Evolutionary conservation across 805 yeast species (phyloP), one percentile per base, ranked within the genome.

Genomic region (Cyberlindnera amylophila): DNA sequence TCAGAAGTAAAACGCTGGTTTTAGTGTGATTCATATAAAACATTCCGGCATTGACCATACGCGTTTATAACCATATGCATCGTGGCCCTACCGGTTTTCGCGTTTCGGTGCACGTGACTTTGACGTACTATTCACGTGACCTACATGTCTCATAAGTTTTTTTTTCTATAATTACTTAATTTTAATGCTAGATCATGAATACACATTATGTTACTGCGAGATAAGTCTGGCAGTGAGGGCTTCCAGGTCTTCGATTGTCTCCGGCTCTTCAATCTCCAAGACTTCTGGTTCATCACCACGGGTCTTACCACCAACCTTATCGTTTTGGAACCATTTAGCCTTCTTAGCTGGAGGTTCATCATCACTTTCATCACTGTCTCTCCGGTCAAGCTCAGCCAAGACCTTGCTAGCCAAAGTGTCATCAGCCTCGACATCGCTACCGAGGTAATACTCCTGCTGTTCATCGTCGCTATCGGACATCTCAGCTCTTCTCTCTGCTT

Each of bases 171-270:
- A 9, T 21, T 21, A 21, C 9, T 6, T 21, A 9, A 21, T 21
- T 21, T 21, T 6, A 21, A 21, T 21, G 24, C 24, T 21, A 21
- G 24, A 21, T 21, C 24, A 21, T 21, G 24, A 21, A 9, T 27
- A 13, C 30, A 27, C 30, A 27, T 27, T 11, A 27, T 12, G 4
- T 37, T 26, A 44, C 34, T 39, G 44, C 15, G 41, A 38, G 37
- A 49, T 44, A 38, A 74, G 62, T 54, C 64, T 70, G 18, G 74
- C 74, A 2, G 96, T 82, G 67, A 87, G 75, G 38, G 95, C 89
- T 70, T 93, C 99, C 64, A 93, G 74, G 59, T 93, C 99, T 63
- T 88, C 96, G 61, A 93, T 70, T 14, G 96, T 85, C 56, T 87
- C 85, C 13, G 97, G 97, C 55, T 81, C 86, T 53, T 86, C 95